phyloP scores from a whole-genome alignment of 108 stramenopile genomes.

The Hondaea fermentalgiana region DNA sequence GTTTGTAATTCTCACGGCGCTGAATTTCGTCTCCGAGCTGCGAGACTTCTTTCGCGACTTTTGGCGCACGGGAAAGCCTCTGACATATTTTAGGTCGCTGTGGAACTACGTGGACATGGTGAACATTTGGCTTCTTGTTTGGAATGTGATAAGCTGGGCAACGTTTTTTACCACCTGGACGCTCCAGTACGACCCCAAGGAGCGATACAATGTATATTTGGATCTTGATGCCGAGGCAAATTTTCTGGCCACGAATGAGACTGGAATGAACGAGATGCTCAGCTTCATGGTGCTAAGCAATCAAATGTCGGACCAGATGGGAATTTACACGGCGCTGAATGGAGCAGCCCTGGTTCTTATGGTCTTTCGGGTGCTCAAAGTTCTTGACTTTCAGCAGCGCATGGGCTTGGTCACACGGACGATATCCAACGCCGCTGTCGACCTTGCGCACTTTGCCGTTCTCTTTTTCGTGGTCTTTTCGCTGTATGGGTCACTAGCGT shows the following conservation, averaged over 20 bases:
- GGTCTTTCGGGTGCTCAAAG: constrained; percentile 5
- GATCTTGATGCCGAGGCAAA: neutral
- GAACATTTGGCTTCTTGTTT: neutral
- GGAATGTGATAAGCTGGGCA: neutral
- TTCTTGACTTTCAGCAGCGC: constrained; percentile 9
- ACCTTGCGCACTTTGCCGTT: constrained; percentile 3
- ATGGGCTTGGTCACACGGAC: constrained; percentile 16
- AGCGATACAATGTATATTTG: neutral
- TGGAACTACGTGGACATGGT: constrained; percentile 20
- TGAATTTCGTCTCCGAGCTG: neutral
- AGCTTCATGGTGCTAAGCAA: neutral
- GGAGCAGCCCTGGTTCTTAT: neutral
- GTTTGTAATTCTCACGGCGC: neutral
- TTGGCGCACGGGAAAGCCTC: neutral
- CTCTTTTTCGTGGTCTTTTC: neutral
- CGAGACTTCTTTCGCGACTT: neutral
- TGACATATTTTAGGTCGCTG: neutral
- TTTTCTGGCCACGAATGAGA: neutral
- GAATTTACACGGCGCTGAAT: neutral
- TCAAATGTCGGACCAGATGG: neutral
- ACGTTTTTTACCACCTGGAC: neutral
- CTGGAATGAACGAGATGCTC: neutral
- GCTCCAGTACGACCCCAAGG: neutral
- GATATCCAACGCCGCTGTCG: neutral
- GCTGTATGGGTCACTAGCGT: neutral